Evolutionary conservation across 495 filamentous ascomycete species (phyloP).

Genomic region (Podospora appendiculata): DNA sequence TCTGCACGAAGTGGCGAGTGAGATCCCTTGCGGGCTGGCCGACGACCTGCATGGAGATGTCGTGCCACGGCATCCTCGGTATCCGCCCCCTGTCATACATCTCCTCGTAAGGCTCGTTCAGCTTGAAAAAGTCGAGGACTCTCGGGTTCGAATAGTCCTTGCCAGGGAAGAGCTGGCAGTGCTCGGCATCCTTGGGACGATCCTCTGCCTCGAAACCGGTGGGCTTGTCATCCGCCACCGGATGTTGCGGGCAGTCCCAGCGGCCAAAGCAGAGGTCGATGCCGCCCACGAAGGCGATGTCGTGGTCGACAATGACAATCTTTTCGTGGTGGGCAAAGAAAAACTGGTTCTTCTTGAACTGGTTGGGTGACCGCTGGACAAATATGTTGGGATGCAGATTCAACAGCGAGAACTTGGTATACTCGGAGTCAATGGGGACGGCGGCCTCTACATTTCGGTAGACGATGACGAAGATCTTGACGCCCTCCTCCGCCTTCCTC

Average conservation of each 20-base stretch:
- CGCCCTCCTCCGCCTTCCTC: constrained; percentile 85
- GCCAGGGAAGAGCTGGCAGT: constrained; percentile 94
- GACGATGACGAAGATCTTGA: constrained; percentile 97
- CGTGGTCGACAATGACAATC: constrained; percentile 90
- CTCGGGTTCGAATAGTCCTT: constrained; percentile 98
- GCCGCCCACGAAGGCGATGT: constrained; percentile 90
- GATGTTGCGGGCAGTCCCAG: constrained; percentile 94
- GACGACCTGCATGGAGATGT: constrained; percentile 97
- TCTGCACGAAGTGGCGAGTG: constrained; percentile 94
- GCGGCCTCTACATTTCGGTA: constrained; percentile 98
- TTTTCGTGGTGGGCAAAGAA: constrained; percentile 99
- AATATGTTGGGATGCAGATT: constrained; percentile 95
- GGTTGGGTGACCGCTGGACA: constrained; percentile 91
- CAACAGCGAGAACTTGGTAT: constrained; percentile 94
- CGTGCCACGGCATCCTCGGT: constrained; percentile 97
- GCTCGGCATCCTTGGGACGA: constrained; percentile 77
- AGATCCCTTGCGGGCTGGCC: constrained; percentile 93
- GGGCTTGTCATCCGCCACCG: constrained; percentile 83
- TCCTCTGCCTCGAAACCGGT: constrained; percentile 79
- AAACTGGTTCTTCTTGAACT: constrained; percentile 98
- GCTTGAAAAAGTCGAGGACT: constrained; percentile 86
- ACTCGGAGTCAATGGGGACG: constrained; percentile 97
- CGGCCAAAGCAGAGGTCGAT: constrained; percentile 96
- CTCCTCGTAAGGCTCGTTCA: constrained; percentile 95
- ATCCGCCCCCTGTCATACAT: constrained; percentile 92